These are phyloP conservation scores for Saccharomycopsis babjevae DNA, from an alignment of 805 yeast species.

Conservation along the genomic window DNA sequence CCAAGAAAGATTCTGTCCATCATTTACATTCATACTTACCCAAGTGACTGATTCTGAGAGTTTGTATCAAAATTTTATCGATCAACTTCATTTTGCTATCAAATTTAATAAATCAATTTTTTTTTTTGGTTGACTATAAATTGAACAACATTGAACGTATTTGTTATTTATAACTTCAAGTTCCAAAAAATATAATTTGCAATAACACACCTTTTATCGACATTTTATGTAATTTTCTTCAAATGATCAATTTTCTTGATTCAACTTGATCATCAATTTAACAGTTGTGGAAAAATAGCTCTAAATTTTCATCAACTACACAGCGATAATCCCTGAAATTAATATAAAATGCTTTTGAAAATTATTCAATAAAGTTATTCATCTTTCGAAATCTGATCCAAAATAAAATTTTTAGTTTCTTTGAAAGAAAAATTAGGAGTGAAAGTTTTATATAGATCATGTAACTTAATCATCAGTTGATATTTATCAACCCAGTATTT, in stretches of 20 bases:
- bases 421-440: not conserved
- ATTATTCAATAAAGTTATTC: not conserved
- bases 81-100: not conserved
- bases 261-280: too few species aligned
- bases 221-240: not conserved
- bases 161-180: too few species aligned
- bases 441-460: conserved; percentile 1
- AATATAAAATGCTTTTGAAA: not conserved
- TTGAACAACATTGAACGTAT: too few species aligned
- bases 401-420: conserved; percentile 1
- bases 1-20: conserved; percentile 10
- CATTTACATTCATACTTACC: conserved; percentile 13
- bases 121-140: not conserved
- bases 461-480: not conserved
- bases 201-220: too few species aligned
- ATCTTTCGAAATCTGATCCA: not conserved
- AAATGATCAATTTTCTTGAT: not conserved
- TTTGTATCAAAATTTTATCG: not conserved
- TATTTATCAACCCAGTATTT: conserved; percentile 1
- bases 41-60: not conserved
- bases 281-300: not conserved
- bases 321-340: not conserved
- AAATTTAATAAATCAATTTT: not conserved
- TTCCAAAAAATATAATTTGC: too few species aligned
- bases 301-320: not conserved